phyloP scores from a whole-genome alignment of 768 basidiomycete genomes.

The Mycena filopes region DNA sequence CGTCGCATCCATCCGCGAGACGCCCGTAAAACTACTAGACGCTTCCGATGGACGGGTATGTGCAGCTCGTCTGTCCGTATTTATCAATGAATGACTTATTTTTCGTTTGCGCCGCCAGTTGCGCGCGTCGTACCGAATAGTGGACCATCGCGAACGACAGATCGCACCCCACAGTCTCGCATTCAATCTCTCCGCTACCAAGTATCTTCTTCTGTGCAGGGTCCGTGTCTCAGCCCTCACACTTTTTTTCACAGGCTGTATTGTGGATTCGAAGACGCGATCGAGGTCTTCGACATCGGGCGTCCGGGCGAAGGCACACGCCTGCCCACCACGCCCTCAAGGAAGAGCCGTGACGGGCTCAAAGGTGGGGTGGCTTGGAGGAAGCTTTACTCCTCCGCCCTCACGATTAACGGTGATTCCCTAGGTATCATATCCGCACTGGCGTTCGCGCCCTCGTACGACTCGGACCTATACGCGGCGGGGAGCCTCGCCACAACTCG shows the following conservation, averaged over 20 bases:
- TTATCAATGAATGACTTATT: constrained; percentile 13
- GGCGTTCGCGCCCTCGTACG: constrained; percentile 75
- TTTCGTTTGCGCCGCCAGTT: constrained; percentile 65
- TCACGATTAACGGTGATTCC: not conserved
- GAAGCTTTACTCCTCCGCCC: too few species aligned
- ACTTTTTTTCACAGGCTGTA: constrained; percentile 65
- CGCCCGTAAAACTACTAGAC: constrained; percentile 87
- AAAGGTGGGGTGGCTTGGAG: too few species aligned
- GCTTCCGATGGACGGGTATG: constrained; percentile 79
- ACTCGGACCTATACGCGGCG: constrained; percentile 79
- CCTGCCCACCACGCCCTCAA: constrained; percentile 74
- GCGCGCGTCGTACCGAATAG: constrained; percentile 90
- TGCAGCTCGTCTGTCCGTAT: not conserved
- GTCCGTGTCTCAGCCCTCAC: not conserved
- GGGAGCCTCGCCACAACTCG: constrained; percentile 72
- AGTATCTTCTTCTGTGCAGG: constrained; percentile 51
- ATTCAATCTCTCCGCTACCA: constrained; percentile 76
- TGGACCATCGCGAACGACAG: constrained; percentile 94
- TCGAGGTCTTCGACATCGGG: constrained; percentile 85
- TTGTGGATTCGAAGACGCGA: constrained; percentile 87
- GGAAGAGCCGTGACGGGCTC: constrained; percentile 85
- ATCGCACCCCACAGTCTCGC: constrained; percentile 87
- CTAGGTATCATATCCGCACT: constrained; percentile 92
- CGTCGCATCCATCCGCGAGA: constrained; percentile 83
- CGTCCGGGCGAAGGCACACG: constrained; percentile 80